phyloP scores from a whole-genome alignment of 352 stramenopile genomes.

The Phytophthora hybrid region DNA sequence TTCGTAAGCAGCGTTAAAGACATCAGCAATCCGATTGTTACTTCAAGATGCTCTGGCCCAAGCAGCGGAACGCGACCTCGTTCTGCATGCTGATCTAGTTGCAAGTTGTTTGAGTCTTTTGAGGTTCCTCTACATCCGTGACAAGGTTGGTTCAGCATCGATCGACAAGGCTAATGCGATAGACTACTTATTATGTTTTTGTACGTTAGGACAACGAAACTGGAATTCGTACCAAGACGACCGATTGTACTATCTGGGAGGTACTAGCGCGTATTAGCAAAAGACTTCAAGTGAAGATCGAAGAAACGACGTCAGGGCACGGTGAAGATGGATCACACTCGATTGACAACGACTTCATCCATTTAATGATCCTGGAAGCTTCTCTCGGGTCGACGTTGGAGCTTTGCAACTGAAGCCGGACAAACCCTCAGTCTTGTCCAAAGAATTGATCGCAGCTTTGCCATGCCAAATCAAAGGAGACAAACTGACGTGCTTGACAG shows the following conservation, averaged over 20 bases:
- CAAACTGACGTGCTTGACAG: conserved; percentile 17
- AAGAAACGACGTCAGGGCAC: conserved; percentile 25
- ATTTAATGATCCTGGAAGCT: conserved; percentile 62
- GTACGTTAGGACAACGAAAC: conserved; percentile 44
- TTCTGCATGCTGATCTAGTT: conserved; percentile 67
- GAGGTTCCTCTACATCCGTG: conserved; percentile 69
- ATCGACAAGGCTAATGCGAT: not conserved
- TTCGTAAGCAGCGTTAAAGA: conserved; percentile 35
- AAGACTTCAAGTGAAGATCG: conserved; percentile 43
- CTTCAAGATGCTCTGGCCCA: conserved; percentile 47
- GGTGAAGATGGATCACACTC: conserved; percentile 2
- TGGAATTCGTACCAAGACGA: conserved; percentile 36
- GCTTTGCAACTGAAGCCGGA: conserved; percentile 21
- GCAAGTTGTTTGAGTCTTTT: conserved; percentile 74
- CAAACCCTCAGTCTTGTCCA: conserved; percentile 2
- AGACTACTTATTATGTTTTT: conserved; percentile 1
- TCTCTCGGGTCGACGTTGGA: conserved; percentile 50
- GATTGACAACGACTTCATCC: conserved; percentile 30
- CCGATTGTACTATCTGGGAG: conserved; percentile 11
- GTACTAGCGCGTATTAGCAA: conserved; percentile 39
- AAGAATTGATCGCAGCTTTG: conserved; percentile 10
- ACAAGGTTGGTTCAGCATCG: conserved; percentile 52
- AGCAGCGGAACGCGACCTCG: conserved; percentile 65
- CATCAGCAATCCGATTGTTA: conserved; percentile 38
- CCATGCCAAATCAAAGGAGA: conserved; percentile 37